Evolutionary conservation across 2,329 filamentous ascomycete species (phyloP), one percentile per base, ranked within the genome.

Genomic region (Aspergillus clavatus): DNA sequence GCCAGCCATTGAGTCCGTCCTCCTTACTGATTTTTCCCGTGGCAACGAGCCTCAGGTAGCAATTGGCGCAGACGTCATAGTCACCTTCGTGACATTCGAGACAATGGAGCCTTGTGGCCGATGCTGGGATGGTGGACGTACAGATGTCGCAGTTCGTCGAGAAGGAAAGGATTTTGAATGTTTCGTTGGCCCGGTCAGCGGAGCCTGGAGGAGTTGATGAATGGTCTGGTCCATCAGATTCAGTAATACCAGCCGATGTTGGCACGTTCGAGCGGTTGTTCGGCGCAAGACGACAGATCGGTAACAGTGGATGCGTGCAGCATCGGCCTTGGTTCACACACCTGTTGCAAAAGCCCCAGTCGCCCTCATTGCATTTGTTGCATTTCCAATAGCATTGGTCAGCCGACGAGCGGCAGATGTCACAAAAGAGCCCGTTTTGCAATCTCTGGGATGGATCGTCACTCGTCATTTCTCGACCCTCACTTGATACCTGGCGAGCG

Each of bases 351-450:
- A 88, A 96, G 0, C 91, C 91, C 90, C 90, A 97, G 60, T 94
- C 90, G 4, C 89, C 91, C 51, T 93, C 83, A 57, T 95, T 95
- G 69, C 91, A 97, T 21, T 77, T 66, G 47, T 86, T 81, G 65
- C 91, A 97, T 51, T 87, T 83, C 91, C 90, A 97, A 67, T 87
- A 95, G 67, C 88, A 93, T 41, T 84, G 79, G 57, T 94, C 90
- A 0, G 88, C 79, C 72, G 82, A 86, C 0, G 78, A 73, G 14
- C 78, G 72, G 63, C 91, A 96, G 38, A 79, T 78, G 28, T 85
- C 81, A 63, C 91, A 97, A 65, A 96, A 96, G 5, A 87, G 83
- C 16, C 91, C 91, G 42, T 80, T 83, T 65, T 93, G 82, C 1
- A 93, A 69, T 19, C 87, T 75, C 29, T 76, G 75, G 4, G 73